A percentile compares a stretch with the other conserved stretches of the same genome.
phyloP scores from a whole-genome alignment of 1,139 yeast species.

The Hemisphaericaspora lyxosophila region DNA sequence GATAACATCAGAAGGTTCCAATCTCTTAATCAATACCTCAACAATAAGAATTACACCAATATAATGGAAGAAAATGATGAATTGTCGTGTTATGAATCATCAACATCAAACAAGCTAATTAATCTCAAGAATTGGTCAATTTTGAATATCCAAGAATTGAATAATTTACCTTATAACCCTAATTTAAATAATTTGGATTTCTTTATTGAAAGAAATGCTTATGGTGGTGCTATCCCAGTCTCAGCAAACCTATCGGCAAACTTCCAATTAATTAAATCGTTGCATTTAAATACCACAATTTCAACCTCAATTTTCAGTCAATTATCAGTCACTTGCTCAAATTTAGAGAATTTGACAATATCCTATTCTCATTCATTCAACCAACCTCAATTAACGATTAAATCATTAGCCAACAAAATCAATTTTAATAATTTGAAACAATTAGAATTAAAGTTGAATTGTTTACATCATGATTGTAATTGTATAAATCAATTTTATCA shows the following conservation, averaged over 20 bases:
- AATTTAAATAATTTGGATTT: conserved; percentile 13
- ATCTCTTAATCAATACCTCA: conserved; percentile 13
- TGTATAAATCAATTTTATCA: conserved; percentile 14
- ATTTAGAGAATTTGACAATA: conserved; percentile 12
- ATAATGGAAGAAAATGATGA: conserved; percentile 16
- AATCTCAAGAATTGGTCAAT: conserved; percentile 15
- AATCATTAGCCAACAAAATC: conserved; percentile 6
- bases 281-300: conserved; percentile 14
- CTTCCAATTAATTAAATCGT: conserved; percentile 6
- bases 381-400: conserved; percentile 8
- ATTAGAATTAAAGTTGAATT: conserved; percentile 15
- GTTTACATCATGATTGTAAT: conserved; percentile 14
- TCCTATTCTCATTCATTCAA: conserved; percentile 13
- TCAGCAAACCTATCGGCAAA: conserved; percentile 1
- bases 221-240: conserved; percentile 1
- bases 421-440: conserved; percentile 10
- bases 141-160: conserved; percentile 11
- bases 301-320: conserved; percentile 12
- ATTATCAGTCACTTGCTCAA: conserved; percentile 8
- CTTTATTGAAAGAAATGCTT: conserved; percentile 11
- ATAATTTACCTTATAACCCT: conserved; percentile 9
- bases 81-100: neutral
- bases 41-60: conserved; percentile 7
- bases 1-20: conserved; percentile 13
- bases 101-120: conserved; percentile 5